Evolutionary conservation across 2,329 filamentous ascomycete species (phyloP).

Genomic region (Penicillium sp.): DNA sequence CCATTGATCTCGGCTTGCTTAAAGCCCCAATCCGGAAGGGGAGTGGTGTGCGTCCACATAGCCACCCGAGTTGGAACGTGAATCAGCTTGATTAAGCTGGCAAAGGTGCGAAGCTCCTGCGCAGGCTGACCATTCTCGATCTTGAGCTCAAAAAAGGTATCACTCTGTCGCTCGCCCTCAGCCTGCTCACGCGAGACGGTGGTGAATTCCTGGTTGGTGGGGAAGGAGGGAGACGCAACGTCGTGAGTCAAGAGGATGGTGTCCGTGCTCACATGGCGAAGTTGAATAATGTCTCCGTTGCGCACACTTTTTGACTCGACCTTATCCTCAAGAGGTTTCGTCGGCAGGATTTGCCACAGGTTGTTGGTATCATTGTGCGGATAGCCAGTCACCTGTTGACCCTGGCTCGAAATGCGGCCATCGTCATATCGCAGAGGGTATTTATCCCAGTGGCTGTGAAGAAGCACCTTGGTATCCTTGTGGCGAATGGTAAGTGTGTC

Average conservation of each 20-base stretch:
- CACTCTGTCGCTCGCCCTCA: conserved; percentile 67
- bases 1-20: conserved; percentile 99
- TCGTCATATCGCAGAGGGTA: conserved; percentile 97
- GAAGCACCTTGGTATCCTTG: conserved; percentile 94
- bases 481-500: conserved; percentile 82
- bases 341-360: conserved; percentile 86
- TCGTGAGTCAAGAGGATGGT: conserved; percentile 87
- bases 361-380: conserved; percentile 99
- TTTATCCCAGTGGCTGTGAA: conserved; percentile 83
- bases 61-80: conserved; percentile 93
- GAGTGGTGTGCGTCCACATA: conserved; percentile 96
- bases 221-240: conserved; percentile 90
- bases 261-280: conserved; percentile 81
- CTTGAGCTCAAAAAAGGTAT: conserved; percentile 87
- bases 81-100: conserved; percentile 91
- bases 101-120: conserved; percentile 83
- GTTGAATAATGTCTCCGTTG: conserved; percentile 78
- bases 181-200: conserved; percentile 69
- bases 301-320: conserved; percentile 60
- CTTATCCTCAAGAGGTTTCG: conserved; percentile 48
- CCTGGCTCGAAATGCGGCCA: conserved; percentile 92
- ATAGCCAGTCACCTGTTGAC: conserved; percentile 96
- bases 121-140: conserved; percentile 77
- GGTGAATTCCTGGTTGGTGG: conserved; percentile 98
- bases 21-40: conserved; percentile 94